Conservation (phyloP, 768 basidiomycete species). For the Xanthoconium stramineum region DNA sequence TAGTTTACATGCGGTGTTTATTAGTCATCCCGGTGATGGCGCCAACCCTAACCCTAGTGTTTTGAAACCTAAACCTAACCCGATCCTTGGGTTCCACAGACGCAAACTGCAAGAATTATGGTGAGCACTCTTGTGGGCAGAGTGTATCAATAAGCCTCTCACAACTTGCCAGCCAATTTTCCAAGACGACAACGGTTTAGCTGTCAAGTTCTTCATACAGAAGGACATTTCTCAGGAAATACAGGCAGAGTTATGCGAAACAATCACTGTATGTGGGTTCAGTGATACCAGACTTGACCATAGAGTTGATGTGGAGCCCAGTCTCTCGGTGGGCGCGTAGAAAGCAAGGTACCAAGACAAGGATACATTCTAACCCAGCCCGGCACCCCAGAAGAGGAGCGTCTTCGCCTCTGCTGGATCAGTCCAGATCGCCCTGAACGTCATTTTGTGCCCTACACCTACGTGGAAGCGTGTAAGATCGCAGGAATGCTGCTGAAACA, state of each 20-base stretch:
- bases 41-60: conserved; percentile 21
- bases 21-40: conserved; percentile 6
- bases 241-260: conserved; percentile 71
- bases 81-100: conserved; percentile 27
- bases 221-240: conserved; percentile 68
- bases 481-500: conserved; percentile 70
- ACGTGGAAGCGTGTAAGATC: conserved; percentile 82
- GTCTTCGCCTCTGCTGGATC: conserved; percentile 72
- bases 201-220: conserved; percentile 83
- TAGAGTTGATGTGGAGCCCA: conserved; percentile 26
- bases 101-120: conserved; percentile 10
- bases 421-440: conserved; percentile 67
- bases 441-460: conserved; percentile 78
- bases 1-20: not conserved
- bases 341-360: conserved; percentile 72
- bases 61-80: conserved; percentile 31
- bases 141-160: not conserved
- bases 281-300: not conserved
- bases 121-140: conserved; percentile 11
- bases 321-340: conserved; percentile 74
- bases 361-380: conserved; percentile 73
- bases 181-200: conserved; percentile 61
- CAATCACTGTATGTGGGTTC: conserved; percentile 52
- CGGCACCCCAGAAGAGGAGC: conserved; percentile 67
- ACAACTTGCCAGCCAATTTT: conserved; percentile 57